Conservation (phyloP, 2,329 filamentous ascomycete genomes). For the Colletotrichum falcatum region DNA sequence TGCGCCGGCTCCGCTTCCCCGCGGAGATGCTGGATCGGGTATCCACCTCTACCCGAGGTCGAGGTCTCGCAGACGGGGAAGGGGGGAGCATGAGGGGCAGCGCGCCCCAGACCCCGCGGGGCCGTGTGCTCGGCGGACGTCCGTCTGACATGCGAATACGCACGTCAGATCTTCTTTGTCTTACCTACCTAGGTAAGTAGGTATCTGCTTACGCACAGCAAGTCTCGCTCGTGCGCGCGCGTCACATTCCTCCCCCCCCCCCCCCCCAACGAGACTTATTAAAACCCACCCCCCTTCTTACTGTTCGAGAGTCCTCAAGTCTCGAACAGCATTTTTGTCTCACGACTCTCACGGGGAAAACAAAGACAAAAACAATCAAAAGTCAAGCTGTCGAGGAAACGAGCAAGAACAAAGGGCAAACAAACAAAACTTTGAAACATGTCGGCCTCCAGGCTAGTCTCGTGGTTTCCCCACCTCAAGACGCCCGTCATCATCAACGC, state of each 20-base stretch:
- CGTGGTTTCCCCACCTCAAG: slow-evolving; percentile 38
- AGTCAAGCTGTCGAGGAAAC: background rate
- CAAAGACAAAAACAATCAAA: background rate
- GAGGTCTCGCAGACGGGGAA: background rate
- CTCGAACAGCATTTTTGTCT: slow-evolving; percentile 24
- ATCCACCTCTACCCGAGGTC: slow-evolving; percentile 1
- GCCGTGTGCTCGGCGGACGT: slow-evolving; percentile 3
- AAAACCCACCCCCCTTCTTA: background rate
- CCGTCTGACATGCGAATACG: background rate
- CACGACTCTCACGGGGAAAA: background rate
- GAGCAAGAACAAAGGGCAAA: background rate
- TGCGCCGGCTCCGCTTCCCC: background rate
- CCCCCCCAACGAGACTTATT: too few species aligned
- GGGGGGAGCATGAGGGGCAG: background rate
- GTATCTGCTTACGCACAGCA: background rate
- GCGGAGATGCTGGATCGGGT: slow-evolving; percentile 1
- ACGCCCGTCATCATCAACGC: slow-evolving; percentile 46
- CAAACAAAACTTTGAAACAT: slow-evolving; percentile 12
- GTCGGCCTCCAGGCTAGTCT: slow-evolving; percentile 25
- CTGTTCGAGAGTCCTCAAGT: background rate
- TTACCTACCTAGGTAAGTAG: background rate
- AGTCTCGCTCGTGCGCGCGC: background rate
- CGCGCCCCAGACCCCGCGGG: background rate
- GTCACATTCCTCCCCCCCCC: background rate
- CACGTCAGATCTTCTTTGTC: background rate